Evolutionary conservation across 2,329 filamentous ascomycete species (phyloP), one percentile per base, ranked within the genome.

Genomic region (Alternaria postmessia): DNA sequence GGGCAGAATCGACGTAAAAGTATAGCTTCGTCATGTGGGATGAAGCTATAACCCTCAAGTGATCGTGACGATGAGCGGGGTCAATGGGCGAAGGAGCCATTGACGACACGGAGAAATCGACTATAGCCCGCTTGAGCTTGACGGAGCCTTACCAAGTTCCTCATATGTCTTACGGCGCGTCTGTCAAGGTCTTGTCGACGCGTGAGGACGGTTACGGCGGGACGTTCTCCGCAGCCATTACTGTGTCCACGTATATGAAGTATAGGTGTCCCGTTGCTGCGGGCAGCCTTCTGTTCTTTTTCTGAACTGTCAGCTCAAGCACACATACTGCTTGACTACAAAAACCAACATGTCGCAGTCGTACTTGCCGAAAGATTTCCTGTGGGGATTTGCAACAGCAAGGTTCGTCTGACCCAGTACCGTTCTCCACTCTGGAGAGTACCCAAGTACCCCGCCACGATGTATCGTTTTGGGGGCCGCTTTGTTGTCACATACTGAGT

Each of bases 371-470:
- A 77, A 78, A 61, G 76, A 71, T 64, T 80, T 79, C 57, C 65
- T 79, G 60, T 80, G 78, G 78, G 78, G 78, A 28, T 79, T 79
- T 62, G 78, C 78, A 61, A 80, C 78, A 68, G 78, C 78, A 64
- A 78, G 76, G 78, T 79, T 69, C 63, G 75, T 74, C 48, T 62
- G 58, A 64, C 57, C 57, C 59, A 61, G 51, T 32, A 47, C 53
- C 61, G 32, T 63, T 67, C 61, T 64, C 60, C 55, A 64, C 62
- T 42, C 62, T 11, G 24, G 24, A 30, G 54, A 51, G 18, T 5
- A 14, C 18, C 18, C 18, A 41, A 56, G 42, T 57, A 68, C 70
- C 71, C 71, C 69, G 65, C 71, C 64, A 67, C 63, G 47, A 56
- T 59, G 47, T 57, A 28, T 34, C 7, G 47, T 54, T 41, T 54